A percentile compares a stretch with the other conserved stretches of the same genome.
phyloP scores from a whole-genome alignment of 176 grass and related monocot species.

The Thalia dealbata region DNA sequence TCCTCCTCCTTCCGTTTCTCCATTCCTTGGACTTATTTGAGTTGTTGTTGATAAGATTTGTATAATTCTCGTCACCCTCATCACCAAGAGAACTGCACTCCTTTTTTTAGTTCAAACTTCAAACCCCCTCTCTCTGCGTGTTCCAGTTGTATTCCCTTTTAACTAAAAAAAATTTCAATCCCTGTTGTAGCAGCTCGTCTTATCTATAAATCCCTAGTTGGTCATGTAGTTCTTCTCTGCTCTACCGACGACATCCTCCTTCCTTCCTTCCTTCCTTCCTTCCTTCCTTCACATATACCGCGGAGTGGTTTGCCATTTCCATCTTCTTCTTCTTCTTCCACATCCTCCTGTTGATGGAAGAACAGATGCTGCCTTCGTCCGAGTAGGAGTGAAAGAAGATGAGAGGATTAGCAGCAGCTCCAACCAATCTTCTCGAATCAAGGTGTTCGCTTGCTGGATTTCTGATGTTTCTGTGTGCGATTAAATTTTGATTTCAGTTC shows the following conservation, averaged over 20 bases:
- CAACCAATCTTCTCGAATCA: not conserved
- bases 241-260: not conserved
- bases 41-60: too few relatives aligned
- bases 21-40: too few relatives aligned
- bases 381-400: not conserved
- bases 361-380: not conserved
- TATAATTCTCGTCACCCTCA: too few relatives aligned
- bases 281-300: not conserved
- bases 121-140: not conserved
- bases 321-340: not conserved
- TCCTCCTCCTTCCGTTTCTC: too few relatives aligned
- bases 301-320: not conserved
- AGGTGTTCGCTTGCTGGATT: not conserved
- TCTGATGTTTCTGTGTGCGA: too few relatives aligned
- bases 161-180: not conserved
- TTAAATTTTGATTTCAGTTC: too few relatives aligned
- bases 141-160: not conserved
- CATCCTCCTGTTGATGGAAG: not conserved
- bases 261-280: not conserved
- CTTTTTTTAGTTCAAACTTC: not conserved
- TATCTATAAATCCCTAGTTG: not conserved
- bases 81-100: not conserved
- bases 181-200: too few relatives aligned
- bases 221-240: not conserved
- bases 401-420: not conserved